Percentiles rank a stretch among this genome's conserved stretches.
phyloP scores from a whole-genome alignment of 2,329 filamentous ascomycete genomes.

The Fulvia fulva region DNA sequence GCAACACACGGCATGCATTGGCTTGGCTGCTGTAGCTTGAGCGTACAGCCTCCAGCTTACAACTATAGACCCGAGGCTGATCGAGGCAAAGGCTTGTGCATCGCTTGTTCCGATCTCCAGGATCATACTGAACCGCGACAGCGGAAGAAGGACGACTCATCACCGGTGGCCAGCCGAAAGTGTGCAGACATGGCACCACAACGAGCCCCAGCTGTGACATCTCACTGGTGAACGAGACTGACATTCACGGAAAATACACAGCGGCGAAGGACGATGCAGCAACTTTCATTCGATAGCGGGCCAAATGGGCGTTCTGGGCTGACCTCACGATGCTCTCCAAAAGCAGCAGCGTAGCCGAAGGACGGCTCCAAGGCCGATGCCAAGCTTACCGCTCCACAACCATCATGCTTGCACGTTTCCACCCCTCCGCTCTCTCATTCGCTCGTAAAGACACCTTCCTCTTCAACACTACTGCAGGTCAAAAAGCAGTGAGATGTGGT shows the following conservation, averaged over 20 bases:
- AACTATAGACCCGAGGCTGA: neutral
- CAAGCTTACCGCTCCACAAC: neutral
- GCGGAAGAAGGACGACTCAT: neutral
- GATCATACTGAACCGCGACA: neutral
- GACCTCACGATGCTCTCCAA: neutral
- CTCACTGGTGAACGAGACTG: neutral
- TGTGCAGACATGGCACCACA: neutral
- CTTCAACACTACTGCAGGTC: conserved; percentile 1
- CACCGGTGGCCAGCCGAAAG: neutral
- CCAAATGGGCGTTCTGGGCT: conserved; percentile 1
- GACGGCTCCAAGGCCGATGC: neutral
- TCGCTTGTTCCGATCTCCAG: neutral
- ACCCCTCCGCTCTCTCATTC: neutral
- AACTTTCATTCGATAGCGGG: neutral
- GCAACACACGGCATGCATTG: conserved; percentile 4
- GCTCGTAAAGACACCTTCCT: neutral
- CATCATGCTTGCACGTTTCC: conserved; percentile 5
- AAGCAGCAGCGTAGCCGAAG: conserved; percentile 6
- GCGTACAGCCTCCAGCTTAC: neutral
- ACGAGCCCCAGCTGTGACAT: neutral
- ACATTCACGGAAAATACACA: neutral
- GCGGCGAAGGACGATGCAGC: neutral
- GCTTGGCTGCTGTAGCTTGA: conserved; percentile 1
- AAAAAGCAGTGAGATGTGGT: neutral
- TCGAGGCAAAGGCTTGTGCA: neutral